Evolutionary conservation across 768 basidiomycete species (phyloP).

Genomic region (Phanerochaete carnosa): DNA sequence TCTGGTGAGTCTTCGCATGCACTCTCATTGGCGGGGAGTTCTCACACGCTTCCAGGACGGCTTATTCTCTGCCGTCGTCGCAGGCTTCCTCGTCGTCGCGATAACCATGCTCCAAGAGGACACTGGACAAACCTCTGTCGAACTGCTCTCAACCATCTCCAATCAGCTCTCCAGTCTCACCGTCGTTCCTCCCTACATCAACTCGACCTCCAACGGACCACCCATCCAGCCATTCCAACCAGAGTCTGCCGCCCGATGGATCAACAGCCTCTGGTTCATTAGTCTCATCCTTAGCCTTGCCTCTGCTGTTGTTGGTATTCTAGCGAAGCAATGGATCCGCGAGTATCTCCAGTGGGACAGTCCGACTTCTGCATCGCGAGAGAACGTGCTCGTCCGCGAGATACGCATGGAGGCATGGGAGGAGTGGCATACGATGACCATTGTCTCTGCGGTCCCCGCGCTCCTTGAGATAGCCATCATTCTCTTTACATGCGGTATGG

Average conservation of each 20-base stretch:
- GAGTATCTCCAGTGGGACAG: neutral
- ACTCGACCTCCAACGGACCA: constrained; percentile 4
- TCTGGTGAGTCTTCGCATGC: neutral
- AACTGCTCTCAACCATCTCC: constrained; percentile 11
- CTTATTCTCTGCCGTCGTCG: constrained; percentile 14
- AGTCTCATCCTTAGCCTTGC: neutral
- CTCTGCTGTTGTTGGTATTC: neutral
- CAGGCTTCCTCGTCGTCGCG: constrained; percentile 6
- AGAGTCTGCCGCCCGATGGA: neutral
- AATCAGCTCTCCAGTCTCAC: constrained; percentile 3
- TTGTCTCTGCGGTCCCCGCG: neutral
- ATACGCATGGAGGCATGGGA: neutral
- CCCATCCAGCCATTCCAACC: neutral
- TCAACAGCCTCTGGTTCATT: neutral
- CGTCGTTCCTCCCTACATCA: constrained; percentile 2
- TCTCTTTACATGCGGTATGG: neutral
- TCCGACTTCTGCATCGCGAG: neutral
- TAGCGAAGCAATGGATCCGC: neutral
- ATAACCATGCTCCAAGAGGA: constrained; percentile 7
- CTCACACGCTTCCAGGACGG: constrained; percentile 3
- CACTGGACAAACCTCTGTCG: neutral
- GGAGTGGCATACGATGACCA: neutral
- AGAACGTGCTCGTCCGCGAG: neutral
- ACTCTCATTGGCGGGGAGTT: neutral
- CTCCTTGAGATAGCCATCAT: constrained; percentile 1